Evolutionary conservation across 768 basidiomycete species (phyloP).

Genomic region (Mycena olivaceomarginata): DNA sequence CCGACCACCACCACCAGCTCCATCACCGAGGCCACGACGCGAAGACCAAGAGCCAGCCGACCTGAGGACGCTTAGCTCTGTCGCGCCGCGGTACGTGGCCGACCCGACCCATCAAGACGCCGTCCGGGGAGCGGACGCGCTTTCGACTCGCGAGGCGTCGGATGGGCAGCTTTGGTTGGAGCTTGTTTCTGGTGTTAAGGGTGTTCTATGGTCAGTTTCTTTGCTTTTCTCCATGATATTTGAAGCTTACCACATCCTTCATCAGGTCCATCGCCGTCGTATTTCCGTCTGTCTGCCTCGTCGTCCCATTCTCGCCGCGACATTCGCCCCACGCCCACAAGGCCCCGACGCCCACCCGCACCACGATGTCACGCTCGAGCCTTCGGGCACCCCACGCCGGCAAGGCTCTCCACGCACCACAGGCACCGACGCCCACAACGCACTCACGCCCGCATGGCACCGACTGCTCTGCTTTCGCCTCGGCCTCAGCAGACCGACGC

Average conservation of each 20-base stretch:
- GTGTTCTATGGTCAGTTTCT: constrained; percentile 6
- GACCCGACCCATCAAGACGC: constrained; percentile 22
- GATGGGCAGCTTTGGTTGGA: constrained; percentile 23
- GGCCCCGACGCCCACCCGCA: constrained; percentile 21
- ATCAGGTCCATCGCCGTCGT: background rate
- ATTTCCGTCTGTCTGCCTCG: background rate
- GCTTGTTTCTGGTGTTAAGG: constrained; percentile 4
- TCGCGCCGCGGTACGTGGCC: constrained; percentile 32
- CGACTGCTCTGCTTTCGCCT: background rate
- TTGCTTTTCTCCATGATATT: background rate
- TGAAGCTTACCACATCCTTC: too few species aligned
- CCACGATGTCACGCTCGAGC: too few species aligned
- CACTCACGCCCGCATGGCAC: constrained; percentile 13
- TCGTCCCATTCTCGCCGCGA: constrained; percentile 3
- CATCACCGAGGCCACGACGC: constrained; percentile 17
- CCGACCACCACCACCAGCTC: constrained; percentile 6
- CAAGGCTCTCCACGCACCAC: constrained; percentile 26
- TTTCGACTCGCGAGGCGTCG: constrained; percentile 32
- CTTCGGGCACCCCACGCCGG: constrained; percentile 16
- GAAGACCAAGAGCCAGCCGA: constrained; percentile 25
- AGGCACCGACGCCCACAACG: constrained; percentile 8
- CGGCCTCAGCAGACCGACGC: too few species aligned
- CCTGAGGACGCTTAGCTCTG: constrained; percentile 14
- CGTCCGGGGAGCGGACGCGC: constrained; percentile 24
- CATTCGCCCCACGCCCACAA: constrained; percentile 13